These are phyloP conservation scores for Blastobotrys chiropterorum DNA, from an alignment of 805 yeast genomes.

Conservation along the genomic window DNA sequence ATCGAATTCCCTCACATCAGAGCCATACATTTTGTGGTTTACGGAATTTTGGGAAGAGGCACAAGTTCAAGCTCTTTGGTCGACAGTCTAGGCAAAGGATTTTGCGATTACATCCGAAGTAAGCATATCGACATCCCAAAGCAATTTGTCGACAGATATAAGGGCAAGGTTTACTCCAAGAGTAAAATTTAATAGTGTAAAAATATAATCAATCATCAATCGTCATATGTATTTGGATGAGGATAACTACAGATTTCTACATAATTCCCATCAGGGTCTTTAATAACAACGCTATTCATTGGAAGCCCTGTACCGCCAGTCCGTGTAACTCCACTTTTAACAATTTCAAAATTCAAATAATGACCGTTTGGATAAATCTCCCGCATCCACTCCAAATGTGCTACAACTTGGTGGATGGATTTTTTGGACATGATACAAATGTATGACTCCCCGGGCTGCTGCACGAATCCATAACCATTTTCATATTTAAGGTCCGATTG, in stretches of 20 bases:
- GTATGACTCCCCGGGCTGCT: not conserved
- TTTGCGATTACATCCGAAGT: slow-evolving; percentile 1
- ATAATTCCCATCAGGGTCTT: not conserved
- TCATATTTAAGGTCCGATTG: not conserved
- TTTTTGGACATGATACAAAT: not conserved
- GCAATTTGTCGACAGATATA: slow-evolving; percentile 1
- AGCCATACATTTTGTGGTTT: not conserved
- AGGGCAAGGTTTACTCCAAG: not conserved
- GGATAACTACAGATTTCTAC: not conserved
- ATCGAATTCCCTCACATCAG: slow-evolving; percentile 1
- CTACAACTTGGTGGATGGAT: not conserved
- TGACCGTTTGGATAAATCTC: not conserved
- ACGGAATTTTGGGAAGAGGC: slow-evolving; percentile 2
- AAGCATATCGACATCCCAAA: slow-evolving; percentile 2
- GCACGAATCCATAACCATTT: not conserved
- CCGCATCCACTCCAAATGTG: not conserved
- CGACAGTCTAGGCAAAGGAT: slow-evolving; percentile 1
- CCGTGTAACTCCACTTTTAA: not conserved
- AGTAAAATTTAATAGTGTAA: not conserved
- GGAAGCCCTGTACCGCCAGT: not conserved
- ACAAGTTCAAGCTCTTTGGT: not conserved
- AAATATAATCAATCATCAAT: not conserved
- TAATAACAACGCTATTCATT: not conserved
- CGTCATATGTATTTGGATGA: not conserved
- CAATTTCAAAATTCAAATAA: not conserved